These are phyloP conservation scores for Coemansia sp. DNA, from an alignment of 192 early-diverging fungal genomes.

Conservation along the genomic window DNA sequence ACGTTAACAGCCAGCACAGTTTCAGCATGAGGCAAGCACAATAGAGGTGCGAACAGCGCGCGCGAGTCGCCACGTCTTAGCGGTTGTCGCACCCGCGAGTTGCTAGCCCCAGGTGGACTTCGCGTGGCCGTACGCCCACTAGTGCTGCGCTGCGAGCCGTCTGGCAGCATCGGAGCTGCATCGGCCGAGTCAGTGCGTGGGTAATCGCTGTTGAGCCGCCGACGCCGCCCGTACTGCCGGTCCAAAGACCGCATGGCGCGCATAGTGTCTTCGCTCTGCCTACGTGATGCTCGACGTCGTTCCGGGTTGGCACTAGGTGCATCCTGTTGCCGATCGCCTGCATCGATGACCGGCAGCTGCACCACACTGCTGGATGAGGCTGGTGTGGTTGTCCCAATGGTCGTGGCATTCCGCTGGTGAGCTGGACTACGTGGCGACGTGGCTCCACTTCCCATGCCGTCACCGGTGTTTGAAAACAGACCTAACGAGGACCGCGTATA, in stretches of 20 bases:
- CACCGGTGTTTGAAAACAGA: constrained; percentile 11
- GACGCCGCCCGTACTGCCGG: constrained; percentile 52
- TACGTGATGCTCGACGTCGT: constrained; percentile 26
- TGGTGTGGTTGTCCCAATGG: constrained; percentile 1
- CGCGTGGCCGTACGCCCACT: not conserved
- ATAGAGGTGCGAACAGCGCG: constrained; percentile 39
- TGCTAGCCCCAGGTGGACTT: not conserved
- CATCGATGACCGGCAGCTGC: not conserved
- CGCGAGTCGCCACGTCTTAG: constrained; percentile 40
- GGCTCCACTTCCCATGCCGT: constrained; percentile 5
- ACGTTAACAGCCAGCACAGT: constrained; percentile 10
- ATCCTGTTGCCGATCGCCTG: constrained; percentile 12
- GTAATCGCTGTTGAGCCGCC: constrained; percentile 48
- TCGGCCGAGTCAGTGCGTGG: not conserved
- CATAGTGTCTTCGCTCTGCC: constrained; percentile 51
- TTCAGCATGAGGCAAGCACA: constrained; percentile 24
- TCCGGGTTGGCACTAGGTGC: not conserved
- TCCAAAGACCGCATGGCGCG: constrained; percentile 54
- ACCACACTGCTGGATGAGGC: not conserved
- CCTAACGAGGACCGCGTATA: constrained; percentile 40
- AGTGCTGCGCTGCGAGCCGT: constrained; percentile 7
- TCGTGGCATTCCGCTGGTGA: constrained; percentile 16
- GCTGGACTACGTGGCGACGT: constrained; percentile 11
- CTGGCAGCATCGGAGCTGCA: not conserved
- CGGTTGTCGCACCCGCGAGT: constrained; percentile 1